A percentile compares a stretch with the other conserved stretches of the same genome.
Conservation (phyloP, 495 filamentous ascomycete species). For the Zalerion maritima region DNA sequence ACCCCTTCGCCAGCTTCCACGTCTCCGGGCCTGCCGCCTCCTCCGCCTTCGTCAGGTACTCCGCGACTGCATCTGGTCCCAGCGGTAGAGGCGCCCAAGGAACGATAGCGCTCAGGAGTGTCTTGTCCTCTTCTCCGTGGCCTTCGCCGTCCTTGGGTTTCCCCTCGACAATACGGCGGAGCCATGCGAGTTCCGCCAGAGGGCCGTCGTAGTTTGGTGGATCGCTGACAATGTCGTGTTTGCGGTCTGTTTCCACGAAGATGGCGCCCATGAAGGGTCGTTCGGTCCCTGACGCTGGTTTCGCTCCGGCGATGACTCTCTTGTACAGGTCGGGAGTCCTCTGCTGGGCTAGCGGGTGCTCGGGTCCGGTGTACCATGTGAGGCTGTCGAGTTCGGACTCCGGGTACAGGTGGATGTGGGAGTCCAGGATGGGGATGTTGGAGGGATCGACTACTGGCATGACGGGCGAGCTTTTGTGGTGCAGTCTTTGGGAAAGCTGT, state of each 20-base stretch:
- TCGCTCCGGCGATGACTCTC: constrained; percentile 15
- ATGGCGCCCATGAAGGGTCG: constrained; percentile 50
- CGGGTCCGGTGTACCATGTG: constrained; percentile 43
- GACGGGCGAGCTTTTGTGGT: too few relatives aligned
- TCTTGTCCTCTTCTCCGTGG: constrained; percentile 31
- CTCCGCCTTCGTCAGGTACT: constrained; percentile 37
- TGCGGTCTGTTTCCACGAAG: constrained; percentile 68
- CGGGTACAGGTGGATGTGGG: constrained; percentile 79
- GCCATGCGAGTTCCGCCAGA: constrained; percentile 54
- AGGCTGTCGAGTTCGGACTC: constrained; percentile 45
- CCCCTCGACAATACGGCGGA: constrained; percentile 48
- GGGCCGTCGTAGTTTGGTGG: constrained; percentile 35
- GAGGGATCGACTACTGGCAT: too few relatives aligned
- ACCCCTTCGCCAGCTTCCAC: constrained; percentile 43
- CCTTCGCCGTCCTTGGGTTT: constrained; percentile 44
- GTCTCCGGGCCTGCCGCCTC: constrained; percentile 28
- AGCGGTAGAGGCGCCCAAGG: constrained; percentile 68
- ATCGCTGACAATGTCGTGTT: constrained; percentile 35
- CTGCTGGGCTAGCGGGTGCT: constrained; percentile 40
- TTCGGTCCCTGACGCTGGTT: constrained; percentile 9
- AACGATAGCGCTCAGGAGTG: constrained; percentile 49
- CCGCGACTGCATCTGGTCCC: constrained; percentile 34
- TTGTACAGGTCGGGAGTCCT: constrained; percentile 49
- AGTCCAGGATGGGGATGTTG: constrained; percentile 49
- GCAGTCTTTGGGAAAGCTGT: too few relatives aligned